phyloP scores from a whole-genome alignment of 176 grass and related monocot genomes.

The Calamus simplicifolius region DNA sequence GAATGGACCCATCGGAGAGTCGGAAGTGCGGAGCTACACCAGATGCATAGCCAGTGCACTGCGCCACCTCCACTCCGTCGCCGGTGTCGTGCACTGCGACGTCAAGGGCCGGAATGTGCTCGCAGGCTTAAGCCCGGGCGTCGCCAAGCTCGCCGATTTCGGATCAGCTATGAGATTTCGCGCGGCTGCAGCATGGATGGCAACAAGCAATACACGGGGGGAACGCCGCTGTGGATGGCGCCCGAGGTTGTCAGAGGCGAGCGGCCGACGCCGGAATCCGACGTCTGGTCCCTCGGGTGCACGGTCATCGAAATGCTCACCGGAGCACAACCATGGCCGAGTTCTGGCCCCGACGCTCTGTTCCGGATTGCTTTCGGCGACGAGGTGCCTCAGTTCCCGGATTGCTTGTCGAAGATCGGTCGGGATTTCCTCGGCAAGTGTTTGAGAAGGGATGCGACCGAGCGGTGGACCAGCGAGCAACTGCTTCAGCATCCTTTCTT shows the following conservation, averaged over 20 bases:
- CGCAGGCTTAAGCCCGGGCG: background rate
- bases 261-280: slow-evolving; percentile 41
- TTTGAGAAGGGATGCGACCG: slow-evolving; percentile 40
- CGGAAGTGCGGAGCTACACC: slow-evolving; percentile 30
- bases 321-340: slow-evolving; percentile 57
- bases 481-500: slow-evolving; percentile 73
- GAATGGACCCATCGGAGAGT: slow-evolving; percentile 26
- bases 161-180: slow-evolving; percentile 39
- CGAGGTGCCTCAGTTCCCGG: slow-evolving; percentile 43
- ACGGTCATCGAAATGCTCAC: slow-evolving; percentile 77
- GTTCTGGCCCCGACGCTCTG: slow-evolving; percentile 29
- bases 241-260: slow-evolving; percentile 69
- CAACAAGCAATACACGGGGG: slow-evolving; percentile 8
- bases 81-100: slow-evolving; percentile 79
- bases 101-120: slow-evolving; percentile 85
- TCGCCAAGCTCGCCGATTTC: slow-evolving; percentile 72
- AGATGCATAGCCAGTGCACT: slow-evolving; percentile 45
- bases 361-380: slow-evolving; percentile 47
- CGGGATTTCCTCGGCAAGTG: slow-evolving; percentile 74
- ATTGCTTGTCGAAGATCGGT: slow-evolving; percentile 36
- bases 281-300: slow-evolving; percentile 91
- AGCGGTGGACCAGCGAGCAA: slow-evolving; percentile 62
- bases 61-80: slow-evolving; percentile 56
- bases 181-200: background rate
- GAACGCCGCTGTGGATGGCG: slow-evolving; percentile 90